A percentile compares a stretch with the other conserved stretches of the same genome.
These are phyloP conservation scores for Starmera stellimalicola DNA, from an alignment of 1,139 yeast species.

Conservation along the genomic window DNA sequence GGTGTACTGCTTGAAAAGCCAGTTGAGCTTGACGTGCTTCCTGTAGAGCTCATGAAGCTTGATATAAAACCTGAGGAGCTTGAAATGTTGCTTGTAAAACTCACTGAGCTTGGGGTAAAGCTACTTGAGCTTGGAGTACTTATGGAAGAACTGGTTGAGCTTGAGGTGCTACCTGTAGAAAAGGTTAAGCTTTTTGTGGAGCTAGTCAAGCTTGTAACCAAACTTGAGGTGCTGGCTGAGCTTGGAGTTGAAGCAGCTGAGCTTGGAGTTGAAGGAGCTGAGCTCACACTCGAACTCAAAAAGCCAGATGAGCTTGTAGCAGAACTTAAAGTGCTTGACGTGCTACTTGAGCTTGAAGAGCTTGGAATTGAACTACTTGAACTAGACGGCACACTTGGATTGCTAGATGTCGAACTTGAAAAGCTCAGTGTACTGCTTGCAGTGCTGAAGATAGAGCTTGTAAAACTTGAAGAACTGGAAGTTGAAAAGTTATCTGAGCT, in stretches of 20 bases:
- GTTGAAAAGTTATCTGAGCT: neutral
- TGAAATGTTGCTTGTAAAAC: too few relatives aligned
- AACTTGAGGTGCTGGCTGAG: neutral
- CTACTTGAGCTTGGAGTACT: too few relatives aligned
- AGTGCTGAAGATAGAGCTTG: neutral
- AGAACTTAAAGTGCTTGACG: neutral
- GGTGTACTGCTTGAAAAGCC: too few relatives aligned
- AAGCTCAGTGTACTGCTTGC: neutral
- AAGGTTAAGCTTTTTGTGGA: too few relatives aligned
- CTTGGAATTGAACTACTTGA: neutral
- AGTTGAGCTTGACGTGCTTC: too few relatives aligned
- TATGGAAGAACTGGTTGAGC: too few relatives aligned
- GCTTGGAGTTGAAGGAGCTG: neutral
- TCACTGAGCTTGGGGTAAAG: too few relatives aligned
- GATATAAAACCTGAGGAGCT: too few relatives aligned
- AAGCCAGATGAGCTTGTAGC: neutral
- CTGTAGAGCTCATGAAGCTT: too few relatives aligned
- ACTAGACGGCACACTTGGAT: neutral
- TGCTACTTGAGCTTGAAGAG: constrained; percentile 1
- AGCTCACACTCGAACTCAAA: neutral
- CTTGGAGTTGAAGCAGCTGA: neutral
- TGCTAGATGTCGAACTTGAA: neutral
- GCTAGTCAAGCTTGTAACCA: neutral
- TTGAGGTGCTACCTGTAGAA: too few relatives aligned
- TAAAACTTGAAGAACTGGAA: neutral